Base-by-base conservation (phyloP, 2,329 filamentous ascomycete species). In the Cladosporium sp. region DNA sequence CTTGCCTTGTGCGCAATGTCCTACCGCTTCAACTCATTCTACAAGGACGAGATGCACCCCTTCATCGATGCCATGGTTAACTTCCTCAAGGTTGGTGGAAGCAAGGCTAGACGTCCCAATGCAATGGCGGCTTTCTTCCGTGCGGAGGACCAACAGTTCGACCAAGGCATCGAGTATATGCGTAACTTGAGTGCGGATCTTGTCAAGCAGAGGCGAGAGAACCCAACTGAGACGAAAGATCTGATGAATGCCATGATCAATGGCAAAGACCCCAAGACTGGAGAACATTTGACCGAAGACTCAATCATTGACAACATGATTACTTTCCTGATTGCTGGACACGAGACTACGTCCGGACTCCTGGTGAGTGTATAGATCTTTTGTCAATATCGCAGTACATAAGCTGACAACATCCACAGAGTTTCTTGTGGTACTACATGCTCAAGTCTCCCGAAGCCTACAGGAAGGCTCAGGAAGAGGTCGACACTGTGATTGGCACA, bases 1-100 rank as follows among this genome's bases (percentile, higher is more conserved):
- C 83, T 93, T 10, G 88, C 88, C 1, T 82, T 93, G 2, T 90
- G 89, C 74, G 81, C 86, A n/a, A 89, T 91, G 86, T 85, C 85
- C 44, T 89, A 83, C 66, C 86, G 90, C 21, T 92, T 92, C 82
- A 92, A 92, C 77, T 89, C 86, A 1, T 92, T 89, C 76, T 93
- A 92, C 73, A 82, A 82, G 31, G 85, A 90, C 16, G 81, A 86
- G 10, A 79, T 89, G 74, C 90, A 93, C 69, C 89, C 89, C 0
- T 92, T 93, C 70, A 82, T 92, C 46, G 75, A 82, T 53, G 85
- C 88, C 37, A 91, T 92, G 89, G 81, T 82, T 1, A 82, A 82
- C n/a, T 85, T 90, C 63, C 79, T 93, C 1, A 72, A 66, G 49
- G 76, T 14, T 87, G 88, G 67, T 6, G 85, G 84, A 35, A 79